Conservation (phyloP, 176 grass and related monocot genomes). For the Hsuehochloa calcarea region DNA sequence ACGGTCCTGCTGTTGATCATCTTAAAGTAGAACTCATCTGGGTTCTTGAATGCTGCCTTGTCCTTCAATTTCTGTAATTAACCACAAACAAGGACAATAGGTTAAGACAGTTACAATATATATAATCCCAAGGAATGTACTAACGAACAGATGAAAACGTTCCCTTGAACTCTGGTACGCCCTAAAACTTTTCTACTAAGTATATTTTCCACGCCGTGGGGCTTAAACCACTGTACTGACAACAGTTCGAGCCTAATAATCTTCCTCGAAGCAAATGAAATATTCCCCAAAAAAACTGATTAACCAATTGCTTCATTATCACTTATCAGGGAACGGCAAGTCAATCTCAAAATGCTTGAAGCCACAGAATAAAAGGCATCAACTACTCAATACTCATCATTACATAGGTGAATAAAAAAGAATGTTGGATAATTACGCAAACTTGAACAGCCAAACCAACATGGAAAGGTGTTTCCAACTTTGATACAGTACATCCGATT, state of each 20-base stretch:
- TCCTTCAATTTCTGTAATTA: constrained; percentile 71
- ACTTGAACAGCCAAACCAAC: not conserved
- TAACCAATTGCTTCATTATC: not conserved
- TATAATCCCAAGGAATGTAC: not conserved
- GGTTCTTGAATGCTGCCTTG: constrained; percentile 75
- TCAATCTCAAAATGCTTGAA: not conserved
- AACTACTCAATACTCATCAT: not conserved
- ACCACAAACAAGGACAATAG: not conserved
- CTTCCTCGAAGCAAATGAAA: not conserved
- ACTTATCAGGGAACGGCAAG: not conserved
- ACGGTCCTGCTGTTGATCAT: constrained; percentile 77
- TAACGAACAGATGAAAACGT: not conserved
- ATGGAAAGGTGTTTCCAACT: not conserved
- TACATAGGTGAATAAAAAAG: not conserved
- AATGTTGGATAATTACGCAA: not conserved
- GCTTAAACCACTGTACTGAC: not conserved
- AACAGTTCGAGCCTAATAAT: not conserved
- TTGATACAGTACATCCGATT: not conserved
- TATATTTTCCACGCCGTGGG: not conserved
- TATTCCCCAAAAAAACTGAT: not conserved
- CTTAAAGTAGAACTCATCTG: constrained; percentile 96
- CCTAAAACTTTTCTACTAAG: not conserved
- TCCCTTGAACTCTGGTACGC: not conserved
- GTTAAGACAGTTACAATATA: not conserved
- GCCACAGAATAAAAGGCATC: not conserved